A percentile compares a stretch with the other conserved stretches of the same genome.
phyloP scores from a whole-genome alignment of 371 early-diverging fungal species.

The Batrachochytrium dendrobatidis region DNA sequence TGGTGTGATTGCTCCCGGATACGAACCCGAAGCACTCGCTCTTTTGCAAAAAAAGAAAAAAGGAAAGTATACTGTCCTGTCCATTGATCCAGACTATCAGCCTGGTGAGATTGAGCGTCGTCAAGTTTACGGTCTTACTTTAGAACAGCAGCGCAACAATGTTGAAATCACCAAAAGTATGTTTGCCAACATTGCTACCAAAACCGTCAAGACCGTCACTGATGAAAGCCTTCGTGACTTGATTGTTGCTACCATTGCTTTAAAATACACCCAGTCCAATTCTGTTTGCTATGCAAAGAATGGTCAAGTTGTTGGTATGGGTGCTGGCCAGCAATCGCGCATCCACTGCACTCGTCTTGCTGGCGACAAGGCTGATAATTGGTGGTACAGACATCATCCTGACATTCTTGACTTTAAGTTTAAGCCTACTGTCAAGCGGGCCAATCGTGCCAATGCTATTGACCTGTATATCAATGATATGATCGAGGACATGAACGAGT shows the following conservation, averaged over 20 bases:
- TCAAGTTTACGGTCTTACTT: conserved; percentile 85
- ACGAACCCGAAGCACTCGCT: conserved; percentile 79
- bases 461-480: conserved; percentile 85
- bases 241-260: conserved; percentile 91
- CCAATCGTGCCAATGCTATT: conserved; percentile 94
- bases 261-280: conserved; percentile 97
- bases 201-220: conserved; percentile 63
- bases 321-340: conserved; percentile 96
- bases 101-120: conserved; percentile 79
- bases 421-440: conserved; percentile 81
- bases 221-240: conserved; percentile 71
- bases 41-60: conserved; percentile 89
- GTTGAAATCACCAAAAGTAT: conserved; percentile 60
- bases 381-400: conserved; percentile 95
- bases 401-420: conserved; percentile 73
- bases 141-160: conserved; percentile 89
- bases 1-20: conserved; percentile 94
- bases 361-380: conserved; percentile 97
- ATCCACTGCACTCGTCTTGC: conserved; percentile 95
- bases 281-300: conserved; percentile 96
- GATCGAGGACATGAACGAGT: conserved; percentile 74
- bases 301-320: conserved; percentile 96
- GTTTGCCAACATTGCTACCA: conserved; percentile 79
- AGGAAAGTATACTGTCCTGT: conserved; percentile 91
- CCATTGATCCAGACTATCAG: conserved; percentile 86